Evolutionary conservation across 305 asterid genomes (phyloP).

Genomic region (Petunia hybrid): DNA sequence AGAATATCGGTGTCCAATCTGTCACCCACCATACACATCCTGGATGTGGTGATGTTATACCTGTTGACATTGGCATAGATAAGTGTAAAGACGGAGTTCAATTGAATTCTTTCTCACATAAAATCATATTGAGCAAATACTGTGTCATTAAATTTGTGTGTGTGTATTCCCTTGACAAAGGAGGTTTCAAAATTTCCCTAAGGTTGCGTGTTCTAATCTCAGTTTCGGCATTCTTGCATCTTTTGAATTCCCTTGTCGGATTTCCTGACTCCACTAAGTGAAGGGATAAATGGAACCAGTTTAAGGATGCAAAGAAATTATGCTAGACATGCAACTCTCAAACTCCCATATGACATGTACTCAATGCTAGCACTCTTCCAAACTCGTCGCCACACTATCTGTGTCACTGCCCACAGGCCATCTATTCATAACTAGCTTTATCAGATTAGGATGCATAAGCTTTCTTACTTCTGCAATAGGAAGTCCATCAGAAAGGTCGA

Average conservation of each 20-base stretch:
- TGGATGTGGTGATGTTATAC: slow-evolving; percentile 68
- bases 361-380: neutral
- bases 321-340: neutral
- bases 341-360: neutral
- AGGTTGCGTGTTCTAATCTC: no score
- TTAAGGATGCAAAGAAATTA: neutral
- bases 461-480: slow-evolving; percentile 66
- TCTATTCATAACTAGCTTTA: slow-evolving; percentile 14
- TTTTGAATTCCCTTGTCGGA: no score
- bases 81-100: neutral
- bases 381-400: neutral
- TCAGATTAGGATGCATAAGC: neutral
- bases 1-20: slow-evolving; percentile 86
- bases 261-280: no score
- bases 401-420: neutral
- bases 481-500: slow-evolving; percentile 93
- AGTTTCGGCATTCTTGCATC: no score
- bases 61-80: slow-evolving; percentile 44
- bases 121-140: no score
- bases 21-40: slow-evolving; percentile 98
- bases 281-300: neutral
- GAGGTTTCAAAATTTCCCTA: no score
- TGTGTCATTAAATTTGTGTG: no score
- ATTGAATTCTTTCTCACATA: no score
- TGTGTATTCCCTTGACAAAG: no score